Base-by-base conservation (phyloP, 169 alveolate genomes). In the Theileria parva region DNA sequence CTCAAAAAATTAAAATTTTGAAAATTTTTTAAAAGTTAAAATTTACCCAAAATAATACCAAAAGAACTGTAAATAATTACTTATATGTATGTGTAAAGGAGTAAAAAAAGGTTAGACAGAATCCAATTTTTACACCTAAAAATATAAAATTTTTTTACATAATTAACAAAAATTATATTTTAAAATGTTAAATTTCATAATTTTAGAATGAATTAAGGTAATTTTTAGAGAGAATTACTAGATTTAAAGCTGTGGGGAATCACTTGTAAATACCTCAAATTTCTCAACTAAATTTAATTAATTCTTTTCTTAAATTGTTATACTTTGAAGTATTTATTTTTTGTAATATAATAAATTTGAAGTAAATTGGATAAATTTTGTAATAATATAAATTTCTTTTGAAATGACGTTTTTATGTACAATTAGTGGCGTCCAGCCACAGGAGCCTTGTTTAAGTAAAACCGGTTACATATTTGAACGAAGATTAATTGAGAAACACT, bases 361-460 rank as follows among this genome's bases (percentile, higher is more conserved):
- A 39, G 44, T 32, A 57, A 50, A 57, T 32, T 32, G 37, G 1
- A 32, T 32, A 32, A 32, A 32, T 32, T 55, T 72, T 39, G 51
- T 19, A 37, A 66, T 48, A 6, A 13, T 57, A 57, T 57, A 57
- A 21, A 61, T 8, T 53, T 30, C 15, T 4, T n/a, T 9, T 21
- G 39, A 13, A 1, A 93, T 93, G 96, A 74, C 96, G 15, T 75
- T 92, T 32, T 60, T 92, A 6, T 93, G 96, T 77, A 75, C 96
- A n/a, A 93, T 93, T 50, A 90, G 95, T 75, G 96, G 96, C 79
- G 94, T 86, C 27, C 86, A 80, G 80, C 96, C 96, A 28, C 94
- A 93, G 72, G 95, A 93, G 34, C 96, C 96, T 27, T 92, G 91
- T 50, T 85, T 93, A 60, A 88, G 95, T 65, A 91, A 86, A 65